phyloP scores from a whole-genome alignment of 2,329 filamentous ascomycete genomes.

The Diaporthe sp. region DNA sequence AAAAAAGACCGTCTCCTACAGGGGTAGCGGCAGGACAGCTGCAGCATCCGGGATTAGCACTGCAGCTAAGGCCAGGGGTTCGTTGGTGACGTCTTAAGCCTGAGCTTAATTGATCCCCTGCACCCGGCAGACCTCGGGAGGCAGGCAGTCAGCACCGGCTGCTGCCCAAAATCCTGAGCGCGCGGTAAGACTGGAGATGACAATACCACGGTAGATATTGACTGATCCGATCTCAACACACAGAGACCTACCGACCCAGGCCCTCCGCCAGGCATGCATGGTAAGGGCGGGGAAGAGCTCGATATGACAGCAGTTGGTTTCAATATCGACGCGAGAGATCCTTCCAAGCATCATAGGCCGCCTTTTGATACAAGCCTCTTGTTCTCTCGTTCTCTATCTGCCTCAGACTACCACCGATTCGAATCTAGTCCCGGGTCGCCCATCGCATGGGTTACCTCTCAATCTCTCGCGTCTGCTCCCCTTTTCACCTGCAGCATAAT shows the following conservation, averaged over 20 bases:
- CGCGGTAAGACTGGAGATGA: background rate
- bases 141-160: background rate
- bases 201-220: background rate
- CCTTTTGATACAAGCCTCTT: conserved; percentile 1
- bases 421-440: background rate
- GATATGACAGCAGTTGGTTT: conserved; percentile 7
- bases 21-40: background rate
- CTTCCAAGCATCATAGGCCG: conserved; percentile 14
- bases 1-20: background rate
- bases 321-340: background rate
- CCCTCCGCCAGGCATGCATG: background rate
- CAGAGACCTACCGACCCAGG: background rate
- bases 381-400: background rate
- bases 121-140: conserved; percentile 3
- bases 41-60: background rate
- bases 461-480: conserved; percentile 11
- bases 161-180: background rate
- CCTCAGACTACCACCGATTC: conserved; percentile 10
- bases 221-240: conserved; percentile 19
- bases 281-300: conserved; percentile 3
- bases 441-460: conserved; percentile 28
- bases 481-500: conserved; percentile 23
- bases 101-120: conserved; percentile 25
- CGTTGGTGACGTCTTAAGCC: conserved; percentile 22
- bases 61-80: conserved; percentile 20